These are phyloP conservation scores for Pichia sp. DNA, from an alignment of 1,139 yeast species.

Conservation along the genomic window DNA sequence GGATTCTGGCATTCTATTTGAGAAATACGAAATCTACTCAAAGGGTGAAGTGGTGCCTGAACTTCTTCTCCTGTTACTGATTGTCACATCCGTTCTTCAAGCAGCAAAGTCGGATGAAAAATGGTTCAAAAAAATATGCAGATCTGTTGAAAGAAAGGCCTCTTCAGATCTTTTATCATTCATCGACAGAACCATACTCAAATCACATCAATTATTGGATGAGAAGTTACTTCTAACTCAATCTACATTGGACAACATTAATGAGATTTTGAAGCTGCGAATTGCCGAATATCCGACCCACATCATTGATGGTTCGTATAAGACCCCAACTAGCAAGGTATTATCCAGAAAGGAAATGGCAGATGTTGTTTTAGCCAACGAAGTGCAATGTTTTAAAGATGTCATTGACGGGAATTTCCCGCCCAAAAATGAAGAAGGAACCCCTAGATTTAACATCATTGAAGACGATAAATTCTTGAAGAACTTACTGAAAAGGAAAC, in stretches of 20 bases:
- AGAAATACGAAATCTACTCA: slow-evolving; percentile 54
- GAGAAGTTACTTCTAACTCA: slow-evolving; percentile 33
- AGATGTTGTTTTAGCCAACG: slow-evolving; percentile 45
- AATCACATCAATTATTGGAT: slow-evolving; percentile 41
- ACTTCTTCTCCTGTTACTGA: slow-evolving; percentile 44
- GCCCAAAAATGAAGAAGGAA: slow-evolving; percentile 9
- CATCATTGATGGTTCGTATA: slow-evolving; percentile 9
- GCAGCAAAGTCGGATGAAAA: slow-evolving; percentile 30
- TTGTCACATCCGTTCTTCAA: slow-evolving; percentile 37
- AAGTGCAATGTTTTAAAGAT: slow-evolving; percentile 38
- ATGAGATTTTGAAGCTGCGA: slow-evolving; percentile 30
- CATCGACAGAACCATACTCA: slow-evolving; percentile 39
- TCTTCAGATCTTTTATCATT: slow-evolving; percentile 28
- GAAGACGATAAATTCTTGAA: slow-evolving; percentile 52
- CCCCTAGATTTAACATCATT: slow-evolving; percentile 30
- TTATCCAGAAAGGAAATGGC: slow-evolving; percentile 38
- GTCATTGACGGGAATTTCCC: slow-evolving; percentile 16
- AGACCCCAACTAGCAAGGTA: slow-evolving; percentile 13
- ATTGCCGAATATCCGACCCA: slow-evolving; percentile 36
- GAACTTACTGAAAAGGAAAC: slow-evolving; percentile 48
- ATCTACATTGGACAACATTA: slow-evolving; percentile 29
- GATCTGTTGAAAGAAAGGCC: slow-evolving; percentile 15
- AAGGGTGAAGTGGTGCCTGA: slow-evolving; percentile 56
- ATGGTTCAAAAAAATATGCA: slow-evolving; percentile 27
- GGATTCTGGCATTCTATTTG: slow-evolving; percentile 43